Evolutionary conservation across 2,329 filamentous ascomycete species (phyloP).

Genomic region (Penicillium oxalicum): DNA sequence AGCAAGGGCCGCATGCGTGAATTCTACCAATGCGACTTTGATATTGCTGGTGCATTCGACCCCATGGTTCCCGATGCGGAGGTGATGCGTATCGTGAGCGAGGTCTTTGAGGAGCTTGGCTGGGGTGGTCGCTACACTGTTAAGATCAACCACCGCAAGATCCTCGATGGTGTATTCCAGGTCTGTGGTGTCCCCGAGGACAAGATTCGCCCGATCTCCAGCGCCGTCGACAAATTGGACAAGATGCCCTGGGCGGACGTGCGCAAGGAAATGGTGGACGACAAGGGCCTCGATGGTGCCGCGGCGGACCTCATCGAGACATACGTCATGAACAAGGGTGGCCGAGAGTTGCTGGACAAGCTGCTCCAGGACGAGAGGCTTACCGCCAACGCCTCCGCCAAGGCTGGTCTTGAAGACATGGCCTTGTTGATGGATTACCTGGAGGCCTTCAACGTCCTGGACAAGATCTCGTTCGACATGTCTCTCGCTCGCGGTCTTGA

Average conservation of each 20-base stretch:
- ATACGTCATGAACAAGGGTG: slow-evolving; percentile 73
- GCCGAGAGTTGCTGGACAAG: slow-evolving; percentile 65
- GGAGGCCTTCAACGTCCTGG: slow-evolving; percentile 65
- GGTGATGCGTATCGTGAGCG: slow-evolving; percentile 73
- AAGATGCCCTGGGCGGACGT: slow-evolving; percentile 89
- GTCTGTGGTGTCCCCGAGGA: slow-evolving; percentile 83
- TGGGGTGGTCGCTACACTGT: slow-evolving; percentile 73
- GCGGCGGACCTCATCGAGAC: slow-evolving; percentile 83
- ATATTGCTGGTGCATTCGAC: slow-evolving; percentile 82
- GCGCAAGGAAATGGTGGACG: slow-evolving; percentile 84
- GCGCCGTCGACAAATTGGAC: slow-evolving; percentile 92
- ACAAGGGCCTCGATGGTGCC: slow-evolving; percentile 71
- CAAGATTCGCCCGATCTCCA: slow-evolving; percentile 83
- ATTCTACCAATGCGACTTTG: slow-evolving; percentile 97
- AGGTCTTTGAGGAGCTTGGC: slow-evolving; percentile 76
- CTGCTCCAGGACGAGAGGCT: slow-evolving; percentile 64
- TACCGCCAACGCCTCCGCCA: slow-evolving; percentile 65
- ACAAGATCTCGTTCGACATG: slow-evolving; percentile 80
- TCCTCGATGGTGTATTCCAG: slow-evolving; percentile 85
- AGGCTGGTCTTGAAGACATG: slow-evolving; percentile 76
- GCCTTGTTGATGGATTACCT: slow-evolving; percentile 74
- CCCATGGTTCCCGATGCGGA: slow-evolving; percentile 90
- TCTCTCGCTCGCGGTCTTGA: slow-evolving; percentile 86
- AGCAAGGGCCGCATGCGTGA: slow-evolving; percentile 90
- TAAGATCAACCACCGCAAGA: slow-evolving; percentile 92